These are phyloP conservation scores for Naegleria gruberi DNA, from an alignment of 208 protist species.

Conservation along the genomic window DNA sequence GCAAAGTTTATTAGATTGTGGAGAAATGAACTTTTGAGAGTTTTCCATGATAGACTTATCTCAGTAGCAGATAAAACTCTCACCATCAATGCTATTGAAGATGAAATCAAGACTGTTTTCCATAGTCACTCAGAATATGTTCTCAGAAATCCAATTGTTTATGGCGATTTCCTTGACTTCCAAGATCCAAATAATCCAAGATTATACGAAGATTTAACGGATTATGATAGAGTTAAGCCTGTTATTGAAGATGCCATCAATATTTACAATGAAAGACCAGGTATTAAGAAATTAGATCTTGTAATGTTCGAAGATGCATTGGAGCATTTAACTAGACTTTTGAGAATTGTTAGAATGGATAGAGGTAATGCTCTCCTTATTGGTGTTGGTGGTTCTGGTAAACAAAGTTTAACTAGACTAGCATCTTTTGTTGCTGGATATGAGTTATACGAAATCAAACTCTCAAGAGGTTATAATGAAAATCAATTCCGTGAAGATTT, in stretches of 20 bases:
- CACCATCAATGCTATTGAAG: constrained; percentile 62
- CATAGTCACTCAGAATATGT: constrained; percentile 43
- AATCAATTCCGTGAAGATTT: constrained; percentile 93
- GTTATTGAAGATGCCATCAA: constrained; percentile 80
- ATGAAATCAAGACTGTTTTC: constrained; percentile 67
- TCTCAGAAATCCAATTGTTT: constrained; percentile 78
- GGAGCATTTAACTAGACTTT: constrained; percentile 89
- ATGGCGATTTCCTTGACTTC: constrained; percentile 89
- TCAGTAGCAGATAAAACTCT: constrained; percentile 76
- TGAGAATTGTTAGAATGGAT: constrained; percentile 86
- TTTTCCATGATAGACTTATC: constrained; percentile 95
- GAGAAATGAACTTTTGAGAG: constrained; percentile 91
- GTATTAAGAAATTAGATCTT: constrained; percentile 79
- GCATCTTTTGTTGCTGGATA: constrained; percentile 78
- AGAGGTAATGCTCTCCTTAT: constrained; percentile 93
- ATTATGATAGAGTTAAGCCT: constrained; percentile 60
- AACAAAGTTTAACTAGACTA: constrained; percentile 90
- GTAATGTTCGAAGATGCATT: constrained; percentile 98
- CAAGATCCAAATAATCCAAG: constrained; percentile 59
- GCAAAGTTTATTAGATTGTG: constrained; percentile 81
- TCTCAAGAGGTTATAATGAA: constrained; percentile 93
- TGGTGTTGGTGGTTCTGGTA: constrained; percentile 93
- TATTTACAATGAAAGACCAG: constrained; percentile 82
- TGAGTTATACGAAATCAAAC: constrained; percentile 90
- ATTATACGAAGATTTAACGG: constrained; percentile 83